Conservation (phyloP, 2,329 filamentous ascomycete genomes). For the Neophaeococcomyces mojaviensis region DNA sequence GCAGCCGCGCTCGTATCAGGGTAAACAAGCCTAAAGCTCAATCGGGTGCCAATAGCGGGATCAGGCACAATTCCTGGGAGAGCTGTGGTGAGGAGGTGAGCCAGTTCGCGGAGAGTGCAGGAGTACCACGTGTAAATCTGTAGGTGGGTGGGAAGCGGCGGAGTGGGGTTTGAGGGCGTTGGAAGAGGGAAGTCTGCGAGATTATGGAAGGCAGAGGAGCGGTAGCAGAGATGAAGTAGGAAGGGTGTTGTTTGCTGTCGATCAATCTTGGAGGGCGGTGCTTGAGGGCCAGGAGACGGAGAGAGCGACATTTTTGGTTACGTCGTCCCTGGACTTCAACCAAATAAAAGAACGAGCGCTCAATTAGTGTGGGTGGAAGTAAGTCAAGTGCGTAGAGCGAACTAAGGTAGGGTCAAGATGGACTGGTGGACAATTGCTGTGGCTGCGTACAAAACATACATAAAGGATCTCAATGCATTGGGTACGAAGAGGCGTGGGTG, state of each 20-base stretch:
- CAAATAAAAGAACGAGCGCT: no score
- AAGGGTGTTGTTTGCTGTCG: constrained; percentile 70
- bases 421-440: no score
- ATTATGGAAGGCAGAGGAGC: constrained; percentile 61
- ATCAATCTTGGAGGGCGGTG: constrained; percentile 40
- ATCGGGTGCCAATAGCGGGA: constrained; percentile 69
- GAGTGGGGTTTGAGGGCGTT: constrained; percentile 46
- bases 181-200: constrained; percentile 34
- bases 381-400: no score
- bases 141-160: constrained; percentile 58
- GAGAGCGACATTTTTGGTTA: constrained; percentile 17
- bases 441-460: no score
- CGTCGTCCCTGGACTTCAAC: no score
- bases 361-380: no score
- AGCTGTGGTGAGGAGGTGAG: constrained; percentile 64
- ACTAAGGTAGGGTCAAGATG: no score
- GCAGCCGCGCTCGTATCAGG: constrained; percentile 57
- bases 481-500: no score
- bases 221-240: constrained; percentile 78
- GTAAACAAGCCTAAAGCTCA: constrained; percentile 82
- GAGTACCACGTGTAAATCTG: constrained; percentile 80
- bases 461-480: no score
- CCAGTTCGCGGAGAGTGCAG: constrained; percentile 74
- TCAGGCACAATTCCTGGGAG: constrained; percentile 63
- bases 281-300: constrained; percentile 13